Percentiles rank a stretch among this genome's conserved stretches.
Conservation (phyloP, 257 asterid species). For the Thymus quinquecostatus region DNA sequence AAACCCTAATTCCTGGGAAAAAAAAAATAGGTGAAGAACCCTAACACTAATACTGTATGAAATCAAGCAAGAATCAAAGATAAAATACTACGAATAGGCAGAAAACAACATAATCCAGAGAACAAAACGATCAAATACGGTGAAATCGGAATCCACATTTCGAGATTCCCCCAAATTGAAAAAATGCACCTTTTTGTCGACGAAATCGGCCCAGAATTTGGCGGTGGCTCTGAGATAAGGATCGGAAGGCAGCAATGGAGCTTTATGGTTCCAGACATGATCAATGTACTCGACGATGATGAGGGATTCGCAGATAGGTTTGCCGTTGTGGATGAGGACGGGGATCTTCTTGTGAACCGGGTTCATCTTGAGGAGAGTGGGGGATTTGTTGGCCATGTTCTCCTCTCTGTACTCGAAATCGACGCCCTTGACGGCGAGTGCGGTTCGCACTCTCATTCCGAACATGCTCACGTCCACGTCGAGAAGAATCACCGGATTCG, state of each 20-base stretch:
- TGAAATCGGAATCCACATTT: too few relatives aligned
- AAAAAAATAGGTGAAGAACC: not conserved
- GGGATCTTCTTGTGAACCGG: constrained; percentile 65
- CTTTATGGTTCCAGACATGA: constrained; percentile 48
- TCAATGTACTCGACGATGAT: constrained; percentile 58
- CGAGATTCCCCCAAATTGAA: not conserved
- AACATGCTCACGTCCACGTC: constrained; percentile 48
- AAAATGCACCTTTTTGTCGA: constrained; percentile 50
- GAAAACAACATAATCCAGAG: too few relatives aligned
- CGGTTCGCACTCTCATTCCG: constrained; percentile 56
- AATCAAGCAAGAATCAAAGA: not conserved
- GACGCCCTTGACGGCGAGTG: constrained; percentile 54
- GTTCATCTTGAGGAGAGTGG: constrained; percentile 49
- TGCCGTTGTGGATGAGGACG: constrained; percentile 57
- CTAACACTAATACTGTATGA: not conserved
- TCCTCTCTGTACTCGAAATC: constrained; percentile 47
- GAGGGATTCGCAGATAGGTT: constrained; percentile 60
- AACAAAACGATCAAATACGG: not conserved
- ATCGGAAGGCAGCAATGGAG: constrained; percentile 55
- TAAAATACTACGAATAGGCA: not conserved
- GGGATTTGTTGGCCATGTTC: constrained; percentile 46
- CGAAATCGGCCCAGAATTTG: constrained; percentile 57
- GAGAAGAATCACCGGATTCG: constrained; percentile 45
- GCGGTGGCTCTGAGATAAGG: constrained; percentile 56
- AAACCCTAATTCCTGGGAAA: not conserved